Evolutionary conservation across 495 filamentous ascomycete species (phyloP).

Genomic region (Neurospora sp.): DNA sequence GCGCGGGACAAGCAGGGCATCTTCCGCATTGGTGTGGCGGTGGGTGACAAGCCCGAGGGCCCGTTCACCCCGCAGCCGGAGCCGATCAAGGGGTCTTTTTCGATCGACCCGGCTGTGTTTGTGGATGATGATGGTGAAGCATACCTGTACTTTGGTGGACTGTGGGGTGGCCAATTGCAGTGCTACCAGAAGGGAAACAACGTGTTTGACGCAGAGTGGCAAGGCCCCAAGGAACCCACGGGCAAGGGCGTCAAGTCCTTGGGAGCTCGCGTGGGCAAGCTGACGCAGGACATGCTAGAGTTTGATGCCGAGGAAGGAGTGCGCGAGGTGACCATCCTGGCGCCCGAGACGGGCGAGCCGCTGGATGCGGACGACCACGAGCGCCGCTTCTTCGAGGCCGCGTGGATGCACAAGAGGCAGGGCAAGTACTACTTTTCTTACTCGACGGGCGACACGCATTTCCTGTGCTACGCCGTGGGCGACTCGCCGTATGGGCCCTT

Average conservation of each 20-base stretch:
- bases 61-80: constrained; percentile 49
- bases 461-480: constrained; percentile 53
- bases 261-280: constrained; percentile 48
- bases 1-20: constrained; percentile 47
- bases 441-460: constrained; percentile 67
- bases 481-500: constrained; percentile 56
- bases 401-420: constrained; percentile 60
- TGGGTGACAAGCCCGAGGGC: constrained; percentile 41
- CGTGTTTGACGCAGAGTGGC: constrained; percentile 38
- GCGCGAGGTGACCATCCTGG: constrained; percentile 45
- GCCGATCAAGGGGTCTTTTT: constrained; percentile 49
- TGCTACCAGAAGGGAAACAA: constrained; percentile 36
- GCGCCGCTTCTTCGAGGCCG: constrained; percentile 66
- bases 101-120: constrained; percentile 55
- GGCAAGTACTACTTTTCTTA: constrained; percentile 66
- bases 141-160: constrained; percentile 55
- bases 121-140: constrained; percentile 51
- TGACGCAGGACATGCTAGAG: constrained; percentile 51
- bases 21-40: constrained; percentile 58
- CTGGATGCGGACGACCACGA: constrained; percentile 57
- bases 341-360: constrained; percentile 45
- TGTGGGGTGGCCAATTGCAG: constrained; percentile 65
- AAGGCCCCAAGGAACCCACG: constrained; percentile 44
- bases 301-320: constrained; percentile 36
- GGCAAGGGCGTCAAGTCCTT: constrained; percentile 41